Conservation (phyloP, 768 basidiomycete species). For the Zangia roseola region DNA sequence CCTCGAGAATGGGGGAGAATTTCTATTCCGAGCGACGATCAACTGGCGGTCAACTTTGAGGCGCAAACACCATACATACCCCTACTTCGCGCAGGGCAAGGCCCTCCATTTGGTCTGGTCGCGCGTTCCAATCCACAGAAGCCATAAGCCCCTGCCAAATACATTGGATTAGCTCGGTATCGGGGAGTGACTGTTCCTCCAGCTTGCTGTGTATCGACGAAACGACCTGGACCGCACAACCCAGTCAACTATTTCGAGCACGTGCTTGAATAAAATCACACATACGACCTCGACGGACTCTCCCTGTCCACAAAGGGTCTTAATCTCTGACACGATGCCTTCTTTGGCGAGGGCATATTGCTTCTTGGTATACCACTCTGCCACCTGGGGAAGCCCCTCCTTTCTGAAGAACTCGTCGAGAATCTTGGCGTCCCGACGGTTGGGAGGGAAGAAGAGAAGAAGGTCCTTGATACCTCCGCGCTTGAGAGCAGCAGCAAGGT, state of each 20-base stretch:
- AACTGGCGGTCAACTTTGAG: not conserved
- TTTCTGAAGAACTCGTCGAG: conserved; percentile 88
- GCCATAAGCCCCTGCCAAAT: conserved; percentile 93
- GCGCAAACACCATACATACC: conserved; percentile 44
- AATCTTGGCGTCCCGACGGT: conserved; percentile 69
- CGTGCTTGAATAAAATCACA: conserved; percentile 7
- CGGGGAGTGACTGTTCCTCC: conserved; percentile 80
- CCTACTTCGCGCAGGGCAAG: conserved; percentile 86
- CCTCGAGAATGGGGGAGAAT: conserved; percentile 81
- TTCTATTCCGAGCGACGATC: conserved; percentile 47
- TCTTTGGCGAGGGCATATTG: conserved; percentile 84
- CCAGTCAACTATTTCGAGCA: conserved; percentile 4
- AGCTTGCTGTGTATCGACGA: conserved; percentile 67
- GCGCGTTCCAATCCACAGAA: conserved; percentile 83
- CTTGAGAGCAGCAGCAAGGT: conserved; percentile 78
- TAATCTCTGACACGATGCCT: conserved; percentile 63
- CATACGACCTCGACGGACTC: conserved; percentile 69
- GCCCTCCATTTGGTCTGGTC: conserved; percentile 89
- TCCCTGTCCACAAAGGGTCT: conserved; percentile 66
- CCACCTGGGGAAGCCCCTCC: conserved; percentile 71
- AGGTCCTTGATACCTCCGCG: conserved; percentile 85
- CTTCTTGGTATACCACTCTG: conserved; percentile 94
- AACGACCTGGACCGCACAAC: conserved; percentile 56
- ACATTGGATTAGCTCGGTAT: conserved; percentile 80
- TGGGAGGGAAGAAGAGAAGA: conserved; percentile 81